These are phyloP conservation scores for Acanthamoeba healyi DNA, from an alignment of 208 protist genomes.

Conservation along the genomic window DNA sequence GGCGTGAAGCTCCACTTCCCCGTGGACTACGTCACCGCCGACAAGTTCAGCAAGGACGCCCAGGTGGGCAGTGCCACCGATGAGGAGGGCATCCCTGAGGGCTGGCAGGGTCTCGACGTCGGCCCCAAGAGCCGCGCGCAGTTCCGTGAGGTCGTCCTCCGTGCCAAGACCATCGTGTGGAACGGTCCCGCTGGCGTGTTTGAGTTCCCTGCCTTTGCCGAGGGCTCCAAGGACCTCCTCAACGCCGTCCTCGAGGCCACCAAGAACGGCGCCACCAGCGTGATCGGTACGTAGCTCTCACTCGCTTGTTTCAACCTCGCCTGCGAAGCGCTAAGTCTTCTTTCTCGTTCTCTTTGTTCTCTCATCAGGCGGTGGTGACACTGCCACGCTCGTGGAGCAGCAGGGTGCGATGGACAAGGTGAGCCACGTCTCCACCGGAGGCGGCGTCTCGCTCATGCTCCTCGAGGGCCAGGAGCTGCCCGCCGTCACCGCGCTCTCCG, in stretches of 20 bases:
- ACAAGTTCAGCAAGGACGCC: slow-evolving; percentile 91
- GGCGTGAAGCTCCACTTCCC: slow-evolving; percentile 98
- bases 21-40: slow-evolving; percentile 97
- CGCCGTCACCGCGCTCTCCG: slow-evolving; percentile 92
- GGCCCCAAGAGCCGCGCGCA: slow-evolving; percentile 93
- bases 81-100: slow-evolving; percentile 90
- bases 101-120: slow-evolving; percentile 95
- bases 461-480: slow-evolving; percentile 97
- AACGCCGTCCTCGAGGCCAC: slow-evolving; percentile 91
- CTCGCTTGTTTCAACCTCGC: too few relatives aligned
- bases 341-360: background rate
- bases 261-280: slow-evolving; percentile 88
- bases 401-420: slow-evolving; percentile 94
- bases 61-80: slow-evolving; percentile 79
- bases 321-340: too few relatives aligned
- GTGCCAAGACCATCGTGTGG: slow-evolving; percentile 96
- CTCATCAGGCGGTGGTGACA: slow-evolving; percentile 97
- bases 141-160: slow-evolving; percentile 92
- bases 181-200: slow-evolving; percentile 98
- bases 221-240: slow-evolving; percentile 91
- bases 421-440: slow-evolving; percentile 98
- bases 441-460: slow-evolving; percentile 99
- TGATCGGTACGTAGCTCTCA: slow-evolving; percentile 88
- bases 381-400: slow-evolving; percentile 95
- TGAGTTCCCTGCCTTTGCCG: slow-evolving; percentile 97